A percentile compares a stretch with the other conserved stretches of the same genome.
Evolutionary conservation across 202 grass and related monocot genomes (phyloP).

Genomic region (Brachypodium distachyon): DNA sequence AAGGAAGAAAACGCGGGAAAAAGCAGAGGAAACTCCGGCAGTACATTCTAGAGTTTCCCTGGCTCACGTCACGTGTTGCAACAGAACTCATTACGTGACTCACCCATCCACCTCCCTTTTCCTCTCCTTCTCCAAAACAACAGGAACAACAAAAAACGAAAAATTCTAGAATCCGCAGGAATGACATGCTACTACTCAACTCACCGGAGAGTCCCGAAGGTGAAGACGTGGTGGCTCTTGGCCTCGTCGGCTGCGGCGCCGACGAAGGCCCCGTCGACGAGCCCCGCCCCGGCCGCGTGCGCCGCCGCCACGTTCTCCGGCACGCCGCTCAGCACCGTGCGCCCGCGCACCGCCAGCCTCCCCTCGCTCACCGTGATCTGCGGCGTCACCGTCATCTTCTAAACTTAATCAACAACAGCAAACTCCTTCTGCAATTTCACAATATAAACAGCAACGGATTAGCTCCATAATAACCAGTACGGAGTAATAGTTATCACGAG

Average conservation of each 20-base stretch:
- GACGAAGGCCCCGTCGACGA: conserved; percentile 65
- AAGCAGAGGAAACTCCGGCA: not conserved
- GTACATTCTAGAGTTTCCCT: not conserved
- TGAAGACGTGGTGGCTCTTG: conserved; percentile 76
- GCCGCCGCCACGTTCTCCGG: conserved; percentile 49
- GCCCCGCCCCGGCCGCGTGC: conserved; percentile 31
- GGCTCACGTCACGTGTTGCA: not conserved
- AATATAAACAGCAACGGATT: too few species aligned
- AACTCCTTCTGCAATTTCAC: not conserved
- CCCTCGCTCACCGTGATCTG: conserved; percentile 55
- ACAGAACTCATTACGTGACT: not conserved
- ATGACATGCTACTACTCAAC: too few species aligned
- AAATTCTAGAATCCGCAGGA: not conserved
- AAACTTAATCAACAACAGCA: not conserved
- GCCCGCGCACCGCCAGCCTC: conserved; percentile 49
- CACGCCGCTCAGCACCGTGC: conserved; percentile 66
- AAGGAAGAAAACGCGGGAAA: too few species aligned
- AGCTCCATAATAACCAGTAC: too few species aligned
- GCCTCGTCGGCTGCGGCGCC: conserved; percentile 41
- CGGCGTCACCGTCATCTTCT: conserved; percentile 64
- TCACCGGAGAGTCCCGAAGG: conserved; percentile 72
- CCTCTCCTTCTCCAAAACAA: not conserved
- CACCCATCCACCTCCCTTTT: not conserved
- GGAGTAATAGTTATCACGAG: not conserved
- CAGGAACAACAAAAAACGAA: not conserved